phyloP scores from a whole-genome alignment of 164 flowering plant species.

The Umbilicus rupestris region DNA sequence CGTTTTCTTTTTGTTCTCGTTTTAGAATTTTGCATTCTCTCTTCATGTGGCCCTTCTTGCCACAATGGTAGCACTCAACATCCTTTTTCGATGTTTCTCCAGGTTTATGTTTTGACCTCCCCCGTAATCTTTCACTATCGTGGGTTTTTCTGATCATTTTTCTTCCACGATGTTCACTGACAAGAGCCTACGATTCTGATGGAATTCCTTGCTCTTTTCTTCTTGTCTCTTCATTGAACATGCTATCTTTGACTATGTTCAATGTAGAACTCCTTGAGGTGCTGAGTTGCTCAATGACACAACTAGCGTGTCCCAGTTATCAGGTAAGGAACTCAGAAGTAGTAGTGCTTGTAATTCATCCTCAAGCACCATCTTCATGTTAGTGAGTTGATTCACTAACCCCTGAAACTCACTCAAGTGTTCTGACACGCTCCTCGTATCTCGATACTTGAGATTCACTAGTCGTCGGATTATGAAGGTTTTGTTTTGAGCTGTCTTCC shows the following conservation, averaged over 20 bases:
- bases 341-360: background rate
- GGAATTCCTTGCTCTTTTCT: background rate
- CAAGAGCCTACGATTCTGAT: background rate
- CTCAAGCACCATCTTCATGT: background rate
- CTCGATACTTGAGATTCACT: background rate
- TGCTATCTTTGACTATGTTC: background rate
- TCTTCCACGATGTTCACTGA: background rate
- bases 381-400: background rate
- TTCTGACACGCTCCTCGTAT: background rate
- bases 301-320: background rate
- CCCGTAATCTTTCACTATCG: background rate
- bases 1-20: background rate
- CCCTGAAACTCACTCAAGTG: conserved; percentile 2
- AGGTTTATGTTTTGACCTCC: background rate
- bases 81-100: background rate
- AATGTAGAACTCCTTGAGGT: background rate
- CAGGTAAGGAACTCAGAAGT: background rate
- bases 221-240: background rate
- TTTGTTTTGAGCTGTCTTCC: conserved; percentile 1
- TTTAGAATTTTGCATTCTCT: background rate
- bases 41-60: background rate
- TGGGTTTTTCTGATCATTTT: background rate
- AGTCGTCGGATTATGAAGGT: background rate
- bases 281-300: background rate
- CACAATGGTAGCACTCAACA: background rate